phyloP scores from a whole-genome alignment of 139 green algal species.

The Tetradesmus obliquus region DNA sequence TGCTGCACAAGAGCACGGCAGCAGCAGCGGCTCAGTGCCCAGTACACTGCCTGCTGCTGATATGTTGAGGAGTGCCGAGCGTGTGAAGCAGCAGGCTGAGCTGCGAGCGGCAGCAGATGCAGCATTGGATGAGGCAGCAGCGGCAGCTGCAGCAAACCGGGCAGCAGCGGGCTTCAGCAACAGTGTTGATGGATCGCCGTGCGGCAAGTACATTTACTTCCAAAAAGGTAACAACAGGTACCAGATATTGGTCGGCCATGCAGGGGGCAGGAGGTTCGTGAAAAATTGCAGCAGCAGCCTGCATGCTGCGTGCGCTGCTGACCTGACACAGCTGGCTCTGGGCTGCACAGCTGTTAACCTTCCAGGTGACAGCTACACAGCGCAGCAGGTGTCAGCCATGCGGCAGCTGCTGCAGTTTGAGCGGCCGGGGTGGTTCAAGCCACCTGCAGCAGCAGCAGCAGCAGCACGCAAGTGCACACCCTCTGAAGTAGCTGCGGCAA shows the following conservation, averaged over 20 bases:
- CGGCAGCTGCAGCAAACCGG: not conserved
- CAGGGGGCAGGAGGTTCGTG: not conserved
- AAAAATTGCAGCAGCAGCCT: not conserved
- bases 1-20: not conserved
- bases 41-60: not conserved
- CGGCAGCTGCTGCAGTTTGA: not conserved
- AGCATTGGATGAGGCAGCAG: not conserved
- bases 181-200: not conserved
- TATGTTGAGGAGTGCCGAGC: not conserved
- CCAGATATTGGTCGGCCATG: not conserved
- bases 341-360: not conserved
- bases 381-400: not conserved
- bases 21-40: not conserved
- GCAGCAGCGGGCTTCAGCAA: not conserved
- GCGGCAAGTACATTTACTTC: not conserved
- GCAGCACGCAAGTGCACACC: not conserved
- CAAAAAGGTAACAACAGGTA: not conserved
- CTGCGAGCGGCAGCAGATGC: not conserved
- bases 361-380: not conserved
- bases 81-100: not conserved
- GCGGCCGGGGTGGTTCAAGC: not conserved
- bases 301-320: not conserved
- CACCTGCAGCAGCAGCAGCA: not conserved
- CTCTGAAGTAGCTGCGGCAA: not conserved
- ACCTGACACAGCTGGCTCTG: not conserved